Evolutionary conservation across 2,329 filamentous ascomycete species (phyloP).

Genomic region (Trichoderma atroviride): DNA sequence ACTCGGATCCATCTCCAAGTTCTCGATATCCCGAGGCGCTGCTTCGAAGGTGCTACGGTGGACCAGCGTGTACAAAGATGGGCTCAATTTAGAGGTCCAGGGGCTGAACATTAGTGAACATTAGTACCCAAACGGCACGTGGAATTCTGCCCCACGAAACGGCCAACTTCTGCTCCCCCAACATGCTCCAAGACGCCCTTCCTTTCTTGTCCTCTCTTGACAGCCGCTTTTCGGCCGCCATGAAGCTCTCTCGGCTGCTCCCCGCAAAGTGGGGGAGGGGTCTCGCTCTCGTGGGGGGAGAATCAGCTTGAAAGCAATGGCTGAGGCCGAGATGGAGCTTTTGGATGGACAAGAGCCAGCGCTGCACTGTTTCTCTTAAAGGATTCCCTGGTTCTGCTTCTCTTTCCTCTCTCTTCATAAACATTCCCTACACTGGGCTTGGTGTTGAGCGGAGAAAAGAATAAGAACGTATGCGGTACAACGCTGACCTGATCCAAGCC

Average conservation of each 20-base stretch:
- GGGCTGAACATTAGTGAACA: too few species aligned
- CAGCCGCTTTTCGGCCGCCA: conserved; percentile 20
- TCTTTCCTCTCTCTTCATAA: neutral
- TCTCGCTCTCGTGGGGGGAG: conserved; percentile 21
- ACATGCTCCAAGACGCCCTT: neutral
- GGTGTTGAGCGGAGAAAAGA: neutral
- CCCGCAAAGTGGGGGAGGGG: conserved; percentile 27
- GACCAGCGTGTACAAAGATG: neutral
- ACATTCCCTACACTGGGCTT: neutral
- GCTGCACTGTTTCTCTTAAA: neutral
- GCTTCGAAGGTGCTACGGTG: too few species aligned
- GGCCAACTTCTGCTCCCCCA: conserved; percentile 12
- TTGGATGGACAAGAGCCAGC: neutral
- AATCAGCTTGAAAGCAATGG: neutral
- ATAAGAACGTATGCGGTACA: neutral
- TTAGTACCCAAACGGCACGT: neutral
- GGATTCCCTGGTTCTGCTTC: neutral
- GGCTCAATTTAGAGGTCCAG: neutral
- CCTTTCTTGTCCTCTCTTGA: neutral
- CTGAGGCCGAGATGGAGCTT: neutral
- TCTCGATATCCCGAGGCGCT: neutral
- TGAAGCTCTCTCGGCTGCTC: conserved; percentile 31
- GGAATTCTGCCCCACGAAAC: conserved; percentile 3
- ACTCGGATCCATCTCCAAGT: neutral
- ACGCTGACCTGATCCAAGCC: neutral